Evolutionary conservation across 2,329 filamentous ascomycete species (phyloP), one percentile per base, ranked within the genome.

Genomic region (Colletotrichum sp.): DNA sequence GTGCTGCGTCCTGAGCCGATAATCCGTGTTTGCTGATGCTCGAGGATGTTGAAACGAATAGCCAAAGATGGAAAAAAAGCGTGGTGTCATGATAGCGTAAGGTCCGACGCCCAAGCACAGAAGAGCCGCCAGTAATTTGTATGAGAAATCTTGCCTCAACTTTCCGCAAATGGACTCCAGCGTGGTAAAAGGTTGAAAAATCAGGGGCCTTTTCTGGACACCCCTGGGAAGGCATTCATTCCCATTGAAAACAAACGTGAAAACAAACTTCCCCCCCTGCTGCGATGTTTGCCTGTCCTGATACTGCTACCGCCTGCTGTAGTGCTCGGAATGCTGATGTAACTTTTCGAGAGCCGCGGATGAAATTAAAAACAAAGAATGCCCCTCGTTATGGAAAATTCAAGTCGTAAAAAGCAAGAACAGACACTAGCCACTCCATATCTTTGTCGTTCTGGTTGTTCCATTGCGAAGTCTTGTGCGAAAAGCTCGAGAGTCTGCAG

Each of bases 11-110:
- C 63, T 24, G 36, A 67, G 57, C 60, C 12, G 43, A 26, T 48
- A 36, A 58, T 68, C 57, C 70, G 38, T 68, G 21, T 75, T 36
- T 52, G 69, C 69, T 65, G 70, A 67, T 73, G 64, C 57, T 75
- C 57, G 48, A 66, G 30, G 21, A 32, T 55, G 28, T 36, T 16
- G 24, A 36, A 18, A 43, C 28, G 32, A 26, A 24, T 28, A 64
- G 43, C 10, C 43, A 48, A 57, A 38, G 34, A 58, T 55, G 32
- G 34, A 68, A 61, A 60, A 68, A 68, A 67, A 71, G 58, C 21
- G n/a, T 64, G n/a, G 16, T 73, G 58, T 75, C 70, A 58, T 75
- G 28, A 75, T 30, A 72, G 57, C 72, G 72, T 75, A 26, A 72
- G n/a, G 63, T 38, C 61, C 63, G 61, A 48, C 32, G 38, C 65